phyloP scores from a whole-genome alignment of 2,329 filamentous ascomycete species.

The Ramularia endophylla region DNA sequence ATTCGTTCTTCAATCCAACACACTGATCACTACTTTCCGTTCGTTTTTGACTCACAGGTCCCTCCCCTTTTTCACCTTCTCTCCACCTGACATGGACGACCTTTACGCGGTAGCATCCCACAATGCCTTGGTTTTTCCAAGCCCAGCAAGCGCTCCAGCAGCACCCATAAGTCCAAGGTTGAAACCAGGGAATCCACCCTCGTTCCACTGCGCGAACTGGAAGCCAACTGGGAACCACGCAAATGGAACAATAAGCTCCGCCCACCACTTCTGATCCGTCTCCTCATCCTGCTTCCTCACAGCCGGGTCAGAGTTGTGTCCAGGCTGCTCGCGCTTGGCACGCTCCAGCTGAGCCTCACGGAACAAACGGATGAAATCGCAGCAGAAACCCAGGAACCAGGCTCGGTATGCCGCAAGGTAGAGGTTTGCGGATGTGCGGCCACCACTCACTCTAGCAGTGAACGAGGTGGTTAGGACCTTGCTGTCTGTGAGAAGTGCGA shows the following conservation, averaged over 20 bases:
- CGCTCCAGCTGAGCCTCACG: constrained; percentile 39
- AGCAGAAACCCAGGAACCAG: constrained; percentile 39
- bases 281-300: constrained; percentile 33
- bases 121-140: constrained; percentile 27
- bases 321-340: constrained; percentile 26
- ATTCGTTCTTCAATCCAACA: too few species aligned
- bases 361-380: constrained; percentile 39
- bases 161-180: constrained; percentile 40
- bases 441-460: constrained; percentile 30
- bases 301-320: constrained; percentile 19
- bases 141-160: constrained; percentile 37
- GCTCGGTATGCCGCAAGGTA: constrained; percentile 39
- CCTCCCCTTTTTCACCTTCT: too few species aligned
- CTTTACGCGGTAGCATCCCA: constrained; percentile 29
- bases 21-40: too few species aligned
- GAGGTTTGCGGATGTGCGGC: constrained; percentile 31
- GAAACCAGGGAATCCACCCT: constrained; percentile 38
- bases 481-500: constrained; percentile 38
- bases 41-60: too few species aligned
- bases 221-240: constrained; percentile 41
- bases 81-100: too few species aligned
- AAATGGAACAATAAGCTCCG: constrained; percentile 36
- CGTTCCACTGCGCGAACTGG: constrained; percentile 33
- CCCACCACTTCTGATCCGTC: constrained; percentile 39
- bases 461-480: constrained; percentile 33